Base-by-base conservation (phyloP, 352 stramenopile genomes). In the Phytophthora quininea region DNA sequence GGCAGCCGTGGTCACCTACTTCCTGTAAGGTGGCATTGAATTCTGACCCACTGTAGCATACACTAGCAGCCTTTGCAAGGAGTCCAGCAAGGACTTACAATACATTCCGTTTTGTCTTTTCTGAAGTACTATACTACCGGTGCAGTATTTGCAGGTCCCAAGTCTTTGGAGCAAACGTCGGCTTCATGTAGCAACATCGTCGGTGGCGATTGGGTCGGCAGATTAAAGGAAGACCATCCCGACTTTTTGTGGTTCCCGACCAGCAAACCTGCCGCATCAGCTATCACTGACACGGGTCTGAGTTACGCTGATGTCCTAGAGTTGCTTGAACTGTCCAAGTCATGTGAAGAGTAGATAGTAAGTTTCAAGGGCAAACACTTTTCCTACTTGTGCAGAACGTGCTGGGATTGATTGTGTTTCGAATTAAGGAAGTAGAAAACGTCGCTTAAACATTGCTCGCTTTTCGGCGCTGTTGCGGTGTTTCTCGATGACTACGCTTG, bases 191-290 rank as follows among this genome's bases (percentile, higher is more conserved):
- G 74, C 52, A 71, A 76, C 43, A 78, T 81, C 54, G 67, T 81
- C 40, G 73, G 73, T 46, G 73, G 73, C 9, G 73, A 79, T 24
- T 79, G 73, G 70, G 60, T 79, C 24, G 65, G 62, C 24, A 40
- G 60, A 7, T 74, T 62, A 6, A 64, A 69, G 24, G 51, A 71
- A 7, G 61, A 76, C 40, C 70, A 81, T 47, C 62, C 70, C 1
- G 73, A 79, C 27, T 81, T 81, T 27, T 43, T 79, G n/a, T 79
- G 73, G 73, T 69, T 75, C 27, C 50, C 72, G 3, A 79, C 56
- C 3, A 40, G 7, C 10, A 79, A 76, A 29, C 71, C 75, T 7
- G 49, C 42, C 38, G 50, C 51, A 9, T 51, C 61, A 29, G 45
- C 48, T 9, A 58, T 80, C 48, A 74, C 75, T 15, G 29, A 46